Evolutionary conservation across 257 asterid genomes (phyloP).

Genomic region (Capsicum chinense): DNA sequence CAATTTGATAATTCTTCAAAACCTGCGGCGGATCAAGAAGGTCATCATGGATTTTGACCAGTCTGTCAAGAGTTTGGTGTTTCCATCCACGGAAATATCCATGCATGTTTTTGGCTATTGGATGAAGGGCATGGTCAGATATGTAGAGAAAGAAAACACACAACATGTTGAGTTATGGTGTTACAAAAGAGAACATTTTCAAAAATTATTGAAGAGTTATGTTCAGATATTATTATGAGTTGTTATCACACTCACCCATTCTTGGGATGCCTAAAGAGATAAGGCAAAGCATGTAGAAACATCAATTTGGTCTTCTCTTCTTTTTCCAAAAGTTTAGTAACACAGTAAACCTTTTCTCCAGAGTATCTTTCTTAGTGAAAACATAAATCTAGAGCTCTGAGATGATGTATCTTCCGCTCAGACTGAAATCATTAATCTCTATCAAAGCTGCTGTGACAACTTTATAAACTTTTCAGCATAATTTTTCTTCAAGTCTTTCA

Average conservation of each 20-base stretch:
- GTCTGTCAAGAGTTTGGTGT: too few species aligned
- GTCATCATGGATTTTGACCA: too few species aligned
- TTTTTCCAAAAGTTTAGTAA: slow-evolving; percentile 64
- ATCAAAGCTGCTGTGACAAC: slow-evolving; percentile 64
- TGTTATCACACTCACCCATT: slow-evolving; percentile 6
- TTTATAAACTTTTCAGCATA: slow-evolving; percentile 57
- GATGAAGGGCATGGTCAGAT: too few species aligned
- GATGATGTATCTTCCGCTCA: slow-evolving; percentile 73
- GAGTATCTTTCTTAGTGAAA: slow-evolving; percentile 64
- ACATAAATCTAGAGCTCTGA: slow-evolving; percentile 83
- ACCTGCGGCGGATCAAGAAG: too few species aligned
- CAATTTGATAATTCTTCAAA: too few species aligned
- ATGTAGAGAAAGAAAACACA: too few species aligned
- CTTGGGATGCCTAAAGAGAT: slow-evolving; percentile 11
- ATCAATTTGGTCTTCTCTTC: slow-evolving; percentile 36
- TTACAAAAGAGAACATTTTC: too few species aligned
- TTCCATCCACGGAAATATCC: too few species aligned
- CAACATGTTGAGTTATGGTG: too few species aligned
- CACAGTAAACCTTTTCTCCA: slow-evolving; percentile 68
- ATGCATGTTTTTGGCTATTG: too few species aligned
- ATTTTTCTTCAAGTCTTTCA: slow-evolving; percentile 62
- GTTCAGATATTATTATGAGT: not conserved
- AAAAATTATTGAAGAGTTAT: too few species aligned
- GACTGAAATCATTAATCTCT: slow-evolving; percentile 82
- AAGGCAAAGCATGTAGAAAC: not conserved